Base-by-base conservation (phyloP, 2,329 filamentous ascomycete genomes). In the Sporothrix curviconia region DNA sequence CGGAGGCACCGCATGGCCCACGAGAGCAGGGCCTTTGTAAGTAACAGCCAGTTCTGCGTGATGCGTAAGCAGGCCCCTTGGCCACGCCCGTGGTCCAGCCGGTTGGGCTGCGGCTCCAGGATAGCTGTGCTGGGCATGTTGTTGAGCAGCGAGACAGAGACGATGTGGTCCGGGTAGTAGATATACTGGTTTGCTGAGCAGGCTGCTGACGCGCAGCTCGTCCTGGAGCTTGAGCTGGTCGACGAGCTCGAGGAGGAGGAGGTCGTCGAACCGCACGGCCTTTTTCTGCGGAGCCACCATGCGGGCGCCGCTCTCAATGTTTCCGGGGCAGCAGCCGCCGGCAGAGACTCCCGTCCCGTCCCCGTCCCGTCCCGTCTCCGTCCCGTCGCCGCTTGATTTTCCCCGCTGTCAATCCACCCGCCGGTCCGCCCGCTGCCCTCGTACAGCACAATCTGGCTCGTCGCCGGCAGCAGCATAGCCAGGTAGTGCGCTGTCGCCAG, bases 151-250 rank as follows among this genome's bases (percentile, higher is more conserved):
- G 54, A 30, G 53, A 89, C 71, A 24, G 77, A 76, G 55, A 90
- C 86, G 30, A 94, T 80, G 66, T 85, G 89, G 68, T 96, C 88
- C 2, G 89, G 89, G 66, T 95, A 95, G 78, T 94, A 96, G 59
- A 97, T 76, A 71, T 86, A 96, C 61, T 91, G 87, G 76, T 55
- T 78, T 77, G 54, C 17, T 24, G n/a, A n/a, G 17, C 15, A 3
- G 79, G 72, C 79, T 76, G 70, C 71, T 46, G 77, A 84, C 65
- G 74, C 74, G 53, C 32, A 90, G 68, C 58, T 86, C 74, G 55
- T 82, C 69, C 19, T 37, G 19, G 34, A 55, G 43, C 37, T 50
- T 53, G 19, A 64, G 60, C 46, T 53, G 44, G 50, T 61, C 62
- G 6, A 92, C 89, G 76, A 95, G 71, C 63, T 87, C 83, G 57